phyloP scores from a whole-genome alignment of 2,329 filamentous ascomycete species.

The Dactylella cylindrospora region DNA sequence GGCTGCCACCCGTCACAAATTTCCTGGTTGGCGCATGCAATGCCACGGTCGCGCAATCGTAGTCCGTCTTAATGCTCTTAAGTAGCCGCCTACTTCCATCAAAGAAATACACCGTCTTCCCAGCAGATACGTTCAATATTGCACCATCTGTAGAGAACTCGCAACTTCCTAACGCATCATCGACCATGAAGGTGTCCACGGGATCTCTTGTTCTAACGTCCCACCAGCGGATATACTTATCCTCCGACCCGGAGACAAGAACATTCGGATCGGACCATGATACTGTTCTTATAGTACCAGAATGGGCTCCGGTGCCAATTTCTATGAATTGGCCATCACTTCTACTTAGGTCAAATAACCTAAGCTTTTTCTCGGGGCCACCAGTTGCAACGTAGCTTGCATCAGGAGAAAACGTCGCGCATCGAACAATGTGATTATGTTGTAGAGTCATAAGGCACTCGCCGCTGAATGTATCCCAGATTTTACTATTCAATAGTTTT shows the following conservation, averaged over 20 bases:
- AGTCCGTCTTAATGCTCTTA: slow-evolving; percentile 76
- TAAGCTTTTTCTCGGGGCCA: slow-evolving; percentile 93
- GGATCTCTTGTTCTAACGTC: slow-evolving; percentile 76
- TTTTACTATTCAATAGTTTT: slow-evolving; percentile 64
- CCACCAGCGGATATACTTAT: slow-evolving; percentile 93
- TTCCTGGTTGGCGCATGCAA: slow-evolving; percentile 78
- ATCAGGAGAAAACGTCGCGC: slow-evolving; percentile 83
- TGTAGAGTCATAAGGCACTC: slow-evolving; percentile 83
- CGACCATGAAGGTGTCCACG: slow-evolving; percentile 74
- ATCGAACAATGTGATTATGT: slow-evolving; percentile 92
- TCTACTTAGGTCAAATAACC: slow-evolving; percentile 82
- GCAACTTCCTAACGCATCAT: slow-evolving; percentile 85
- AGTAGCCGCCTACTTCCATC: slow-evolving; percentile 61
- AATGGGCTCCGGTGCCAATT: slow-evolving; percentile 81
- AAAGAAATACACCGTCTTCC: slow-evolving; percentile 86
- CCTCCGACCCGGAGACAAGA: slow-evolving; percentile 83
- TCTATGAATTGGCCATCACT: slow-evolving; percentile 65
- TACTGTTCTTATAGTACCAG: slow-evolving; percentile 89
- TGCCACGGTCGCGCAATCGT: slow-evolving; percentile 87
- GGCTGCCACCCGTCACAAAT: slow-evolving; percentile 85
- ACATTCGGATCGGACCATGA: slow-evolving; percentile 92
- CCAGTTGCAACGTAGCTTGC: slow-evolving; percentile 87
- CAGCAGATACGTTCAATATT: slow-evolving; percentile 86
- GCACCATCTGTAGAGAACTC: slow-evolving; percentile 73
- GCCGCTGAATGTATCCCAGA: slow-evolving; percentile 96